phyloP scores from a whole-genome alignment of 1,139 yeast species.

The Candida labiduridarum region DNA sequence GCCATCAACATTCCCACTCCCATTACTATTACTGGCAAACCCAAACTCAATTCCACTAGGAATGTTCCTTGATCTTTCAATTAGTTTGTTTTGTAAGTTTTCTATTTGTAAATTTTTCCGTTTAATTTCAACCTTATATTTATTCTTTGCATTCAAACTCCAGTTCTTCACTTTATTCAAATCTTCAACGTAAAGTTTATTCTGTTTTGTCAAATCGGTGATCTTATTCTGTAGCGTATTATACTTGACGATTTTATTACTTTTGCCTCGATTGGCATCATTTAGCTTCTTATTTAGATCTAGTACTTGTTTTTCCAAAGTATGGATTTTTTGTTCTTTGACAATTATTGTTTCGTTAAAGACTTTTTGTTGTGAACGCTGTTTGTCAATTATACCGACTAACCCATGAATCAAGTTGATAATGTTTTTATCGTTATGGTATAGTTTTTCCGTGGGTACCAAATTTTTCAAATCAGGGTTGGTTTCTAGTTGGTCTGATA shows the following conservation, averaged over 20 bases:
- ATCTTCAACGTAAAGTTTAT: conserved; percentile 34
- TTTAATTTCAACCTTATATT: conserved; percentile 45
- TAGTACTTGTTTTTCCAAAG: conserved; percentile 26
- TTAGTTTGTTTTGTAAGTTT: conserved; percentile 40
- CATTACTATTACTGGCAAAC: background rate
- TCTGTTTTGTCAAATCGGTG: conserved; percentile 23
- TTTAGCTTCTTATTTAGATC: conserved; percentile 23
- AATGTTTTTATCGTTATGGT: conserved; percentile 44
- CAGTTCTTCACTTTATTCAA: conserved; percentile 30
- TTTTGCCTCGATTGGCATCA: conserved; percentile 20
- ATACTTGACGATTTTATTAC: conserved; percentile 21
- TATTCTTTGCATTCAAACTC: conserved; percentile 35
- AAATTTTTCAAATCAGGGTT: conserved; percentile 20
- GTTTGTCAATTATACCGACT: conserved; percentile 41
- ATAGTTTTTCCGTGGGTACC: conserved; percentile 32
- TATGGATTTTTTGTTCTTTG: conserved; percentile 34
- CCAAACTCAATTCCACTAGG: conserved; percentile 38
- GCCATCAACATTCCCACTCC: conserved; percentile 13
- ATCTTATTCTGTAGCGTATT: conserved; percentile 23
- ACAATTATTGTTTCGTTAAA: conserved; percentile 33
- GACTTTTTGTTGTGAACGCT: conserved; percentile 35
- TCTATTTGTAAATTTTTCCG: conserved; percentile 38
- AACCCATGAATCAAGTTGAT: conserved; percentile 47
- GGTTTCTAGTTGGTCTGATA: conserved; percentile 20
- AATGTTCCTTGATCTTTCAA: conserved; percentile 34